Conservation (phyloP, 2,329 filamentous ascomycete genomes). For the Escovopsis sp. region DNA sequence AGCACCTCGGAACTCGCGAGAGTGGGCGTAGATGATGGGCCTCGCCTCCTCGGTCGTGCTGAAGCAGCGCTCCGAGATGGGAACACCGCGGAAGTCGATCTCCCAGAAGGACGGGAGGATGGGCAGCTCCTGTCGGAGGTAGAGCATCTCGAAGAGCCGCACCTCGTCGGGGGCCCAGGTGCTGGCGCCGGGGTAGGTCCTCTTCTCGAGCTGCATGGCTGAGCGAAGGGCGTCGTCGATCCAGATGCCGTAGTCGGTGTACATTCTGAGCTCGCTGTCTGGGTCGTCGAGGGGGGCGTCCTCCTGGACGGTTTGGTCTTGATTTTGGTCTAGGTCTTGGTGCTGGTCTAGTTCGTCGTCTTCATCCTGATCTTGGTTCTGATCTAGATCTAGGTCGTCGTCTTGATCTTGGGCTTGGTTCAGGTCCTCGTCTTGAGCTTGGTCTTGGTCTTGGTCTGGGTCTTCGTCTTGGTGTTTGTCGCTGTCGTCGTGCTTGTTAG, state of each 20-base stretch:
- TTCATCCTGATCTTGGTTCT: no score
- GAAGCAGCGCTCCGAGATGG: slow-evolving; percentile 23
- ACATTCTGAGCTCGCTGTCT: not conserved
- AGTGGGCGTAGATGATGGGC: slow-evolving; percentile 24
- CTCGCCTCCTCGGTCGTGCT: slow-evolving; percentile 14
- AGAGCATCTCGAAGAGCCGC: slow-evolving; percentile 26
- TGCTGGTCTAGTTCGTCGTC: no score
- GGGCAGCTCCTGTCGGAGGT: slow-evolving; percentile 24
- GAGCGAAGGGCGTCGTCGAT: slow-evolving; percentile 6
- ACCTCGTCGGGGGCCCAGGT: slow-evolving; percentile 37
- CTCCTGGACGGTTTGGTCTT: no score
- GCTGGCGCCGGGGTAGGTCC: slow-evolving; percentile 25
- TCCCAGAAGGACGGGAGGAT: slow-evolving; percentile 26
- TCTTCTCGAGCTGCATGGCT: slow-evolving; percentile 30
- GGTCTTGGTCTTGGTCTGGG: not conserved
- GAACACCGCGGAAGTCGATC: slow-evolving; percentile 24
- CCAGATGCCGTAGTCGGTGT: not conserved
- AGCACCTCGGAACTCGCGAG: slow-evolving; percentile 22
- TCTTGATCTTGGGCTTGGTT: no score
- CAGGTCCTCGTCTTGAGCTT: not conserved
- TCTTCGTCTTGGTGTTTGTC: not conserved
- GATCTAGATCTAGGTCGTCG: no score
- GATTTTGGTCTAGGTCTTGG: no score
- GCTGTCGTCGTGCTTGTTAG: not conserved
- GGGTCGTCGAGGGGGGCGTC: no score